Evolutionary conservation across 1,139 yeast genomes (phyloP), one percentile per base, ranked within the genome.

Genomic region (Nadsonia starkeyi-henricii): DNA sequence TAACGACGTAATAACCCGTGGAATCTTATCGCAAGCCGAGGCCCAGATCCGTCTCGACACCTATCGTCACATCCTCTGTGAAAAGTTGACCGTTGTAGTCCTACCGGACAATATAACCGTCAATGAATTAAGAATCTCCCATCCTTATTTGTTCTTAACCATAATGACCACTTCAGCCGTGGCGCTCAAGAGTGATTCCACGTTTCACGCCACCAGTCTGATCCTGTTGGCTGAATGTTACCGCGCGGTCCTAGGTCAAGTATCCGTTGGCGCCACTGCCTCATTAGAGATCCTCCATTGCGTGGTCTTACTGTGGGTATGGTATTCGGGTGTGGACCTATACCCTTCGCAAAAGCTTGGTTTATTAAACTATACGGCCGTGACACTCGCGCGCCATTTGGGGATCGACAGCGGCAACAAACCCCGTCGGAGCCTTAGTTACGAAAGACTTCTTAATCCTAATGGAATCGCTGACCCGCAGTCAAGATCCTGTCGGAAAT

Each of bases 101-200:
- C 58, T 84, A 2, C 75, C 78, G 0, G 63, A 58, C 0, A 63
- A 67, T 23, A 51, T 68, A 18, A 62, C 75, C 1, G 70, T 75
- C 1, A 76, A 73, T n/a, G 68, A 67, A 17, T 59, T 85, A 48
- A 68, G 79, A 45, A 59, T 59, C 8, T 64, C 70, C 1, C 72
- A 70, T 47, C 94, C 94, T 2, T 68, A 75, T 42, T 62, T 86
- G 45, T 77, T 85, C 54, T 73, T 79, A 45, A 70, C 84, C 0
- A 66, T 85, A 19, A 75, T 85, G 75, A 73, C 85, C 1, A 72
- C 78, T 15, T 67, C 84, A 1, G 75, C 81, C 5, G 60, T 72
- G 39, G 64, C 74, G 9, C 60, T 69, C 50, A 56, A 62, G 1
- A 63, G 49, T 17, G 44, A 26, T 26, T 26, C 30, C 7, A n/a